Evolutionary conservation across 495 filamentous ascomycete genomes (phyloP).

Genomic region (Emericellopsis terricola): DNA sequence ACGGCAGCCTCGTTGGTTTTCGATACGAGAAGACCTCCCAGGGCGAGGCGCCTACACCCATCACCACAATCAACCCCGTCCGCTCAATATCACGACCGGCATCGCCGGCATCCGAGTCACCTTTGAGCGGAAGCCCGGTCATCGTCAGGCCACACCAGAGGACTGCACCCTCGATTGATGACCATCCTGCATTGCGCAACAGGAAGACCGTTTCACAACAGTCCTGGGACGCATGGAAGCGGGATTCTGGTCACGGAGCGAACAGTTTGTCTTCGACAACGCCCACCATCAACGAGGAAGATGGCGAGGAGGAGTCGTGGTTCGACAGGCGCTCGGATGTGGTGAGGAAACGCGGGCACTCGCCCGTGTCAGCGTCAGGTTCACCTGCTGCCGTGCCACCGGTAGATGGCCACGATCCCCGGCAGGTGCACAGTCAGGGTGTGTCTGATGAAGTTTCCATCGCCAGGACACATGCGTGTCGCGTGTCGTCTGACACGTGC

Average conservation of each 20-base stretch:
- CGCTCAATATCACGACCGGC: conserved; percentile 13
- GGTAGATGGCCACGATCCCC: too few species aligned
- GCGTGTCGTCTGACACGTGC: too few species aligned
- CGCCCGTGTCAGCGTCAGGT: too few species aligned
- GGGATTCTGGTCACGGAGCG: conserved; percentile 37
- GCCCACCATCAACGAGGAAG: conserved; percentile 23
- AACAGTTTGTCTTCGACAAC: conserved; percentile 26
- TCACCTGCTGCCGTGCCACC: too few species aligned
- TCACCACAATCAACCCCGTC: conserved; percentile 14
- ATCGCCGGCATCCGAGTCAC: conserved; percentile 4
- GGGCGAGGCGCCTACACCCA: conserved; percentile 35
- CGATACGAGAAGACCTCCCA: conserved; percentile 37
- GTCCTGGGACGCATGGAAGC: conserved; percentile 12
- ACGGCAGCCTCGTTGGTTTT: conserved; percentile 28
- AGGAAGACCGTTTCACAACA: too few species aligned
- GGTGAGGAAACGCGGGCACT: too few species aligned
- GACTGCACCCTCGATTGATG: conserved; percentile 18
- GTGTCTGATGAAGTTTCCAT: too few species aligned
- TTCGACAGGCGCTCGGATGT: too few species aligned
- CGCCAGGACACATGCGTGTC: too few species aligned
- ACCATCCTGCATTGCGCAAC: conserved; percentile 30
- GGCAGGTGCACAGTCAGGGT: too few species aligned
- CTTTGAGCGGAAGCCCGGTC: conserved; percentile 9
- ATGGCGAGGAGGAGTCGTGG: conserved; percentile 3
- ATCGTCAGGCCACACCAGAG: conserved; percentile 14